Evolutionary conservation across 305 asterid species (phyloP).

Genomic region (Ilex paraguariensis): DNA sequence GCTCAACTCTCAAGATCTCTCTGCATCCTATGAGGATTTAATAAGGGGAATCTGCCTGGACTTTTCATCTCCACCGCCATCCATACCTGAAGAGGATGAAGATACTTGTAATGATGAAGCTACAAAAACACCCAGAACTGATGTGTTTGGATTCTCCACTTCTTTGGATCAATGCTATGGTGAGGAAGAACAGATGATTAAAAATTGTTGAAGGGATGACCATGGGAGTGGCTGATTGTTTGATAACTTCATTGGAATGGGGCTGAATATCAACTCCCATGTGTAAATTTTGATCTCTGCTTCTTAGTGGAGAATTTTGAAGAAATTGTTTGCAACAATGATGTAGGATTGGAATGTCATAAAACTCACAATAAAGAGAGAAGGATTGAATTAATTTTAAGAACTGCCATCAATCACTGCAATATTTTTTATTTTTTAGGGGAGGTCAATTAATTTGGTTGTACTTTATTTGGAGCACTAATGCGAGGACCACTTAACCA

Average conservation of each 20-base stretch:
- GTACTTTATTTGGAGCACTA: no score
- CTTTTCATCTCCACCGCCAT: slow-evolving; percentile 43
- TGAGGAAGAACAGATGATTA: slow-evolving; percentile 21
- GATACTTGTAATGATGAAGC: slow-evolving; percentile 1
- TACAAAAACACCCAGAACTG: slow-evolving; percentile 22
- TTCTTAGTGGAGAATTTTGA: not conserved
- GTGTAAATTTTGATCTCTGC: not conserved
- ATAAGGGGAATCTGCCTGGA: slow-evolving; percentile 65
- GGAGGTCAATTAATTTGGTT: no score
- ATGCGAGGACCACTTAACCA: no score
- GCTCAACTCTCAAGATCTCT: slow-evolving; percentile 73
- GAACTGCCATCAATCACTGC: no score
- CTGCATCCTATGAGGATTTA: slow-evolving; percentile 78
- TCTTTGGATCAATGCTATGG: slow-evolving; percentile 58
- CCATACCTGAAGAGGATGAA: slow-evolving; percentile 6
- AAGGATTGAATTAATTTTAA: no score
- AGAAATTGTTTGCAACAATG: no score
- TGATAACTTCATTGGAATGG: not conserved
- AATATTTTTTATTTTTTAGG: no score
- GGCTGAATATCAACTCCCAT: not conserved
- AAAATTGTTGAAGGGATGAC: not conserved
- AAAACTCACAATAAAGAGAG: no score
- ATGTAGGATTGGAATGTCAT: no score
- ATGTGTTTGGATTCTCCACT: slow-evolving; percentile 39
- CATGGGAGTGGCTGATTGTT: not conserved